These are phyloP conservation scores for Leishmania arabica DNA, from an alignment of 208 protist genomes.

Conservation along the genomic window DNA sequence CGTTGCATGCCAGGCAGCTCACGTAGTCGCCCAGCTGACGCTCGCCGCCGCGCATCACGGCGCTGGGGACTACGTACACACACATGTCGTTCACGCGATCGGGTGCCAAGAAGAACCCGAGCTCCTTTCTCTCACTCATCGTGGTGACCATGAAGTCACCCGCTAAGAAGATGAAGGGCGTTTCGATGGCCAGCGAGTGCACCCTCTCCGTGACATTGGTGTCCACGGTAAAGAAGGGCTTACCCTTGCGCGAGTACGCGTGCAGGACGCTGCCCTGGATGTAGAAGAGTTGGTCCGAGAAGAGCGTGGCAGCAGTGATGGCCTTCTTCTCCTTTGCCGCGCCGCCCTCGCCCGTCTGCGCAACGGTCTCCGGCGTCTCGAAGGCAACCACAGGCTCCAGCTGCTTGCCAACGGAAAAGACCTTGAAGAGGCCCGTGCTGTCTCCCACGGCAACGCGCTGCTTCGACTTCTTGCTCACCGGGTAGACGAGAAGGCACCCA, in stretches of 20 bases:
- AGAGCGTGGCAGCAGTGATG: constrained; percentile 67
- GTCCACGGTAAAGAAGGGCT: constrained; percentile 83
- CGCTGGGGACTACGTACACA: constrained; percentile 17
- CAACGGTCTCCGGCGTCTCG: constrained; percentile 41
- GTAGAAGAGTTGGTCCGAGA: constrained; percentile 83
- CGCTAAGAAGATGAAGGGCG: constrained; percentile 80
- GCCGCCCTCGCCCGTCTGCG: constrained; percentile 10
- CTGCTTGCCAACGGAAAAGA: constrained; percentile 63
- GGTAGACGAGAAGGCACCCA: constrained; percentile 81
- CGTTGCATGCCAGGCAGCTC: constrained; percentile 79
- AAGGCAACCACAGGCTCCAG: constrained; percentile 55
- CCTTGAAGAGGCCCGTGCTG: constrained; percentile 50
- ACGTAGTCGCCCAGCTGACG: constrained; percentile 62
- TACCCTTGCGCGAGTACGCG: constrained; percentile 87
- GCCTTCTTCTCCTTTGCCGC: constrained; percentile 31
- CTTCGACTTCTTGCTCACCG: constrained; percentile 60
- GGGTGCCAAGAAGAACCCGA: constrained; percentile 87
- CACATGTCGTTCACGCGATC: constrained; percentile 85
- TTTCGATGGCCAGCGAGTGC: constrained; percentile 65
- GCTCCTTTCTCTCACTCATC: constrained; percentile 74
- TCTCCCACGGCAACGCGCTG: constrained; percentile 83
- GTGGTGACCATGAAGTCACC: constrained; percentile 87
- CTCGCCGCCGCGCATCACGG: constrained; percentile 5
- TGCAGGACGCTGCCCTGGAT: constrained; percentile 66
- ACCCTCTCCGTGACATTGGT: constrained; percentile 84